phyloP scores from a whole-genome alignment of 2,329 filamentous ascomycete species.

The Xylaria sp. region DNA sequence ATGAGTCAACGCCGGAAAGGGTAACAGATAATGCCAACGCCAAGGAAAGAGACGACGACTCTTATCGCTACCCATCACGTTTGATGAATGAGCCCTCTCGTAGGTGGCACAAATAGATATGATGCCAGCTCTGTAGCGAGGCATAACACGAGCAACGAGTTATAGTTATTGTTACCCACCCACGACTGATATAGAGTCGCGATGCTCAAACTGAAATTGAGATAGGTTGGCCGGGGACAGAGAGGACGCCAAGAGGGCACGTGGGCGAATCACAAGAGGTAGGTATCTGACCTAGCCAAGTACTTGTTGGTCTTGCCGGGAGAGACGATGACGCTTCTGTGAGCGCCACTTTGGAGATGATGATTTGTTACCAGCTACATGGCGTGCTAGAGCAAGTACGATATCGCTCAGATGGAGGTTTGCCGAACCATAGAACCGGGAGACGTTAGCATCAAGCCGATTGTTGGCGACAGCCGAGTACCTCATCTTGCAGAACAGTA shows the following conservation, averaged over 20 bases:
- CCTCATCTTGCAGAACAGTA: not conserved
- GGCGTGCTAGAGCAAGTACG: conserved; percentile 14
- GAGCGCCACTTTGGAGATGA: conserved; percentile 5
- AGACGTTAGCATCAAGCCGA: conserved; percentile 15
- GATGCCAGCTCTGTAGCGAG: not conserved
- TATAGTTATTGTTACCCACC: not conserved
- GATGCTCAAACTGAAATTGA: conserved; percentile 15
- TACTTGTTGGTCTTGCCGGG: conserved; percentile 7
- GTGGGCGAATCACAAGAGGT: conserved; percentile 11
- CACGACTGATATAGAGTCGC: not conserved
- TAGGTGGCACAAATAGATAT: conserved; percentile 10
- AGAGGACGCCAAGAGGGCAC: conserved; percentile 1
- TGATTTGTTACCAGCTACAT: conserved; percentile 27
- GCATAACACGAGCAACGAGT: conserved; percentile 5
- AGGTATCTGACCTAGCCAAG: not conserved
- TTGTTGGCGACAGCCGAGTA: conserved; percentile 14
- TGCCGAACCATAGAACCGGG: conserved; percentile 15
- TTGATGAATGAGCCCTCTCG: not conserved
- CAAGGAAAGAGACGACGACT: not conserved
- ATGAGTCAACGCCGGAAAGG: conserved; percentile 1
- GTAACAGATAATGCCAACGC: not conserved
- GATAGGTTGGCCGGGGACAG: conserved; percentile 3
- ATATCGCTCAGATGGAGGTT: conserved; percentile 3
- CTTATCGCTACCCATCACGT: not conserved
- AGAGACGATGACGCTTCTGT: not conserved